Percentiles rank a stretch among this genome's conserved stretches.
These are phyloP conservation scores for Acanthamoeba lenticulata DNA, from an alignment of 208 protist genomes.

Conservation along the genomic window DNA sequence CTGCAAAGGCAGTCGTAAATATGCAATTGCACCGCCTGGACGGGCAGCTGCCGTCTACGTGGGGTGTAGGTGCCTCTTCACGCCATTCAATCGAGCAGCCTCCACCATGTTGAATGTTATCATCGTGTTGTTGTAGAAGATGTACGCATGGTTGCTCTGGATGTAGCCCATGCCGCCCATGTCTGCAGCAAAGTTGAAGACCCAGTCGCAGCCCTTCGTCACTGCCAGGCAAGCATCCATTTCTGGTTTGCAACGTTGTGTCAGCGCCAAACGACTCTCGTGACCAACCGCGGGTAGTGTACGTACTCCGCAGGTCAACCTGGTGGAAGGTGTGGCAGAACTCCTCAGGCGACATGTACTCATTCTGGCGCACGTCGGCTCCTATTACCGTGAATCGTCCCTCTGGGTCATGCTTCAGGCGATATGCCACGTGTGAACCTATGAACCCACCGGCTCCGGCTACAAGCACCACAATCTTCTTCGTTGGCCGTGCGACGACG, in stretches of 20 bases:
- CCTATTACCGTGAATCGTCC: slow-evolving; percentile 78
- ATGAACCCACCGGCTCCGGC: slow-evolving; percentile 90
- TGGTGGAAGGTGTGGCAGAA: slow-evolving; percentile 89
- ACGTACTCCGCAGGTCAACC: slow-evolving; percentile 83
- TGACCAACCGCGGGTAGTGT: not conserved
- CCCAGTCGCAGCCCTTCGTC: slow-evolving; percentile 83
- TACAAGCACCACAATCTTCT: slow-evolving; percentile 68
- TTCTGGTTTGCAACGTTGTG: not conserved
- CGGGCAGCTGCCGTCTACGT: not conserved
- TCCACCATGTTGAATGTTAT: slow-evolving; percentile 90
- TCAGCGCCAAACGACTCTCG: not conserved
- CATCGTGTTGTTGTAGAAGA: slow-evolving; percentile 93
- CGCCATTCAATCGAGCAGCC: slow-evolving; percentile 80
- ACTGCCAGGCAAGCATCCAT: slow-evolving; percentile 80
- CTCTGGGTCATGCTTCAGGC: slow-evolving; percentile 84
- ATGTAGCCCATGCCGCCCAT: slow-evolving; percentile 93
- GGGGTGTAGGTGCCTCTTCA: slow-evolving; percentile 64
- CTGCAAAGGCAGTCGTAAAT: not conserved
- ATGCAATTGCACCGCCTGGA: not conserved
- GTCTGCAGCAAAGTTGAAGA: slow-evolving; percentile 91
- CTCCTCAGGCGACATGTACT: slow-evolving; percentile 86
- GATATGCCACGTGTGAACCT: slow-evolving; percentile 86
- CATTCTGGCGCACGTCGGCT: slow-evolving; percentile 88
- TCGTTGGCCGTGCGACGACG: not conserved
- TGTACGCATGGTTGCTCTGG: slow-evolving; percentile 89